phyloP scores from a whole-genome alignment of 2,329 filamentous ascomycete species.

The Teratosphaeria epicoccoides region DNA sequence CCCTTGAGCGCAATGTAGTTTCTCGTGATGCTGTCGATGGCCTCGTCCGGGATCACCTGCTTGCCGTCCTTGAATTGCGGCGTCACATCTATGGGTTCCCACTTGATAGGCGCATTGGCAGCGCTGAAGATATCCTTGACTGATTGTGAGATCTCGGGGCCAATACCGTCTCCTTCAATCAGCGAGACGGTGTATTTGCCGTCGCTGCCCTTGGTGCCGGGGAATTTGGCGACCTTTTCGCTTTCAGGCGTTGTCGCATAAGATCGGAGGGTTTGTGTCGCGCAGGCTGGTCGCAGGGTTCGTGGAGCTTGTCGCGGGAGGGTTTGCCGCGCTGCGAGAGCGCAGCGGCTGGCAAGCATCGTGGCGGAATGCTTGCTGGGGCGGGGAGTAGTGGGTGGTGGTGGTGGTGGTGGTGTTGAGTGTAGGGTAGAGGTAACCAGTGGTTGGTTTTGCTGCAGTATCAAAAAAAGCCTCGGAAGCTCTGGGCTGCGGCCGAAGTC shows the following conservation, averaged over 20 bases:
- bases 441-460: not conserved
- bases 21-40: slow-evolving; percentile 84
- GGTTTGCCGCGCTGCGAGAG: slow-evolving; percentile 68
- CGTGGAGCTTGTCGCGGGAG: slow-evolving; percentile 4
- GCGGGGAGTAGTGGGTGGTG: not conserved
- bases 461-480: not conserved
- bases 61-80: slow-evolving; percentile 89
- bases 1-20: slow-evolving; percentile 99
- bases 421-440: no score
- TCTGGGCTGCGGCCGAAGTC: not conserved
- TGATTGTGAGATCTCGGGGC: slow-evolving; percentile 80
- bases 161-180: slow-evolving; percentile 98
- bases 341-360: slow-evolving; percentile 75
- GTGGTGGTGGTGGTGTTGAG: not conserved
- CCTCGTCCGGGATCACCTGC: slow-evolving; percentile 84
- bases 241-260: slow-evolving; percentile 29
- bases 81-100: slow-evolving; percentile 95
- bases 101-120: slow-evolving; percentile 90
- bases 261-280: not conserved
- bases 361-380: slow-evolving; percentile 28
- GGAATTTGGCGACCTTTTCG: slow-evolving; percentile 82
- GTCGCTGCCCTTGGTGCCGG: slow-evolving; percentile 77
- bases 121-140: slow-evolving; percentile 98
- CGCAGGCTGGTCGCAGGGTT: slow-evolving; percentile 24
- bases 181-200: slow-evolving; percentile 92